Conservation (phyloP, 225 moss, liverwort and hornwort species). For the Rhytidiadelphus loreus region DNA sequence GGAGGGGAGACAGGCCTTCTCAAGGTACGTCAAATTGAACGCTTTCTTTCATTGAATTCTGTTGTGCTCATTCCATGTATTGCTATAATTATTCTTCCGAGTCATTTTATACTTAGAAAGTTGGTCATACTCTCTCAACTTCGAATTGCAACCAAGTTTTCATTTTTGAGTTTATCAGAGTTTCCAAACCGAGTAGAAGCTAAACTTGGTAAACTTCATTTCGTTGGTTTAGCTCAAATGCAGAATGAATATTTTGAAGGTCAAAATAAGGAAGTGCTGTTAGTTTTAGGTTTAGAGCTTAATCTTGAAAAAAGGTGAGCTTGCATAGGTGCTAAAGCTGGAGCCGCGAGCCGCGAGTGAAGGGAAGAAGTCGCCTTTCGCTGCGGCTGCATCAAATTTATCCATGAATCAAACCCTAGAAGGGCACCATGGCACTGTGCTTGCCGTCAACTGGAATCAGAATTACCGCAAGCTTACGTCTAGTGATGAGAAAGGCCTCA, state of each 20-base stretch:
- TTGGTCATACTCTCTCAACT: neutral
- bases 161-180: neutral
- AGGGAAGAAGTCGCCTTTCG: slow-evolving; percentile 27
- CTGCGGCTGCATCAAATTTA: slow-evolving; percentile 46
- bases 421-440: slow-evolving; percentile 73
- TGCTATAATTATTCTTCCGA: neutral
- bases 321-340: slow-evolving; percentile 65
- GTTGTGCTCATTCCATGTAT: neutral
- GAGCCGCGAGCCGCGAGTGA: slow-evolving; percentile 31
- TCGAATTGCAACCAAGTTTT: neutral
- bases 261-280: neutral
- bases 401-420: slow-evolving; percentile 99
- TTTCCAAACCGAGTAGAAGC: neutral
- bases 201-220: neutral
- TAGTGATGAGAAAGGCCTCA: slow-evolving; percentile 78
- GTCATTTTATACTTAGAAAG: neutral
- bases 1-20: slow-evolving; percentile 89
- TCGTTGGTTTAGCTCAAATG: neutral
- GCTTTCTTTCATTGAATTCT: neutral
- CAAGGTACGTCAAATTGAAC: slow-evolving; percentile 35
- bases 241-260: neutral
- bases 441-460: slow-evolving; percentile 78
- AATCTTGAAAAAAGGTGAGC: neutral
- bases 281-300: neutral
- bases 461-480: slow-evolving; percentile 94